phyloP scores from a whole-genome alignment of 164 flowering plant genomes.

The Tetrastigma voinierianum region DNA sequence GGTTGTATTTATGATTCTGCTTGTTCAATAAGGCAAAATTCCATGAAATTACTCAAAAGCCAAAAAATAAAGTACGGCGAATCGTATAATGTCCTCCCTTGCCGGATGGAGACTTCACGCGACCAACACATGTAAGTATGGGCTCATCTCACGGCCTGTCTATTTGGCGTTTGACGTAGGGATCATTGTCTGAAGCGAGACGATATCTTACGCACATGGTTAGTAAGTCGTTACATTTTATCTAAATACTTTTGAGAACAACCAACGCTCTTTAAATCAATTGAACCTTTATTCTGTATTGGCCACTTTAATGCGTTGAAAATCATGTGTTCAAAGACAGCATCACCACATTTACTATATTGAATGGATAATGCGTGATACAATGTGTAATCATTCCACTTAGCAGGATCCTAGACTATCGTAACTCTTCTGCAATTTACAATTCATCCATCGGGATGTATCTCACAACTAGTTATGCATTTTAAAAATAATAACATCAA shows the following conservation, averaged over 20 bases:
- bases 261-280: background rate
- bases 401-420: conserved; percentile 99
- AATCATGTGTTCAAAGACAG: conserved; percentile 80
- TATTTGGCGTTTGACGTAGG: too few species aligned
- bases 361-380: conserved; percentile 84
- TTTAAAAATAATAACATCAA: background rate
- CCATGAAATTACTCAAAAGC: too few species aligned
- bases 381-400: conserved; percentile 94
- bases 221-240: too few species aligned
- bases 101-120: too few species aligned
- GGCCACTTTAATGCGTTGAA: conserved; percentile 61
- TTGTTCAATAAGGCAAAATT: too few species aligned
- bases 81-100: too few species aligned
- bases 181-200: too few species aligned
- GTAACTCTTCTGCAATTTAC: conserved; percentile 75
- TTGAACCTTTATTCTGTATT: conserved; percentile 40
- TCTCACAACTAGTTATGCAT: background rate
- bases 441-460: conserved; percentile 16
- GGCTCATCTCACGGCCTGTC: too few species aligned
- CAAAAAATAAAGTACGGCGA: too few species aligned
- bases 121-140: too few species aligned
- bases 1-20: too few species aligned
- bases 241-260: background rate
- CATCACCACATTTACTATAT: conserved; percentile 96
- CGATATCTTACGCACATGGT: too few species aligned